Evolutionary conservation across 140 eudicot genomes (phyloP).

Genomic region (Erigeron philadelphicus): DNA sequence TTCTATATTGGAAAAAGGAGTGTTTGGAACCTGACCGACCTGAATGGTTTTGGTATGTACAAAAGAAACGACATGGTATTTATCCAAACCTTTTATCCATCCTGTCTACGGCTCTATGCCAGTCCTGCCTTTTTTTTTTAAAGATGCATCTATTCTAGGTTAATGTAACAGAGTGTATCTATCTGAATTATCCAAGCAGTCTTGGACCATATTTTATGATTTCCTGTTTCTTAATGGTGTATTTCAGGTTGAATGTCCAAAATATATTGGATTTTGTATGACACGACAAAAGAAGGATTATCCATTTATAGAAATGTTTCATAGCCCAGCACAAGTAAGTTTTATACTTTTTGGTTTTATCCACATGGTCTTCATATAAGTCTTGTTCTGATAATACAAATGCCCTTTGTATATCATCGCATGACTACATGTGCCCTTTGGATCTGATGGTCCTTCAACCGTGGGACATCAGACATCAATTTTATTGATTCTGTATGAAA

Average conservation of each 20-base stretch:
- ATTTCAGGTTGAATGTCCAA: constrained; percentile 89
- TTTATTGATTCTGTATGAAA: not conserved
- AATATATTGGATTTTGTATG: constrained; percentile 93
- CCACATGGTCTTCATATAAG: not conserved
- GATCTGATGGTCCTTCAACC: no score
- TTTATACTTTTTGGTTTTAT: not conserved
- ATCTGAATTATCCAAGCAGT: not conserved
- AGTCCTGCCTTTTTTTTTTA: not conserved
- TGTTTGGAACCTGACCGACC: not conserved
- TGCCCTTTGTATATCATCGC: not conserved
- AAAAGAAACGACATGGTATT: no score
- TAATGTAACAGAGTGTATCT: not conserved
- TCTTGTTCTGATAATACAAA: not conserved
- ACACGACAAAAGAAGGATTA: constrained; percentile 86
- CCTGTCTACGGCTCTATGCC: no score
- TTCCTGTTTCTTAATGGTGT: constrained; percentile 26
- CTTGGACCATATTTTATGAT: not conserved
- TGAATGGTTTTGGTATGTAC: not conserved
- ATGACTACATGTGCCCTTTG: no score
- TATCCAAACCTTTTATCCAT: not conserved
- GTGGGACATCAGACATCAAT: not conserved
- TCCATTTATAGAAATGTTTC: constrained; percentile 83
- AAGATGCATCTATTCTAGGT: constrained; percentile 1
- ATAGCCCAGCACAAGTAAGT: constrained; percentile 83
- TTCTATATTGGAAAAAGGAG: not conserved